A percentile compares a stretch with the other conserved stretches of the same genome.
These are phyloP conservation scores for Penicillium sp. DNA, from an alignment of 2,329 filamentous ascomycete species.

Conservation along the genomic window DNA sequence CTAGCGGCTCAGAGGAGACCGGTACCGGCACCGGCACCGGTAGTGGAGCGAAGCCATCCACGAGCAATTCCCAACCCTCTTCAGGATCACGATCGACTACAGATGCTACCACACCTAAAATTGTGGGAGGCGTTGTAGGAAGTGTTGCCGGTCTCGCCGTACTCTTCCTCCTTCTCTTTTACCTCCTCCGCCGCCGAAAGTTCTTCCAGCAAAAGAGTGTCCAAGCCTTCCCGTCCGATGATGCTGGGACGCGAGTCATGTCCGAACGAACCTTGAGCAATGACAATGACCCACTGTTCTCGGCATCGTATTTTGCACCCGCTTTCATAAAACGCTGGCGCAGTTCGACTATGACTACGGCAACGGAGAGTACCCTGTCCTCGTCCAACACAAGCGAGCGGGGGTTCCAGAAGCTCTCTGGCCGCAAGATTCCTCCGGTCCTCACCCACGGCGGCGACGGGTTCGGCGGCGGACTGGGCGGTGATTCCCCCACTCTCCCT, in stretches of 20 bases:
- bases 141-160: slow-evolving; percentile 56
- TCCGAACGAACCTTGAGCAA: slow-evolving; percentile 38
- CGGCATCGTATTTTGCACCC: slow-evolving; percentile 36
- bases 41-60: slow-evolving; percentile 8
- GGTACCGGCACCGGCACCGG: slow-evolving; percentile 3
- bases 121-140: slow-evolving; percentile 61
- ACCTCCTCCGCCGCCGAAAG: slow-evolving; percentile 49
- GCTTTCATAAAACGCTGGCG: slow-evolving; percentile 42
- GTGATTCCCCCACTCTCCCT: slow-evolving; percentile 29
- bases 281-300: slow-evolving; percentile 36
- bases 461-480: slow-evolving; percentile 38
- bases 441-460: slow-evolving; percentile 46
- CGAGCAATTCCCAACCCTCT: slow-evolving; percentile 10
- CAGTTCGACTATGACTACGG: slow-evolving; percentile 34
- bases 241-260: slow-evolving; percentile 29
- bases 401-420: slow-evolving; percentile 49
- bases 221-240: slow-evolving; percentile 25
- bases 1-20: slow-evolving; percentile 5
- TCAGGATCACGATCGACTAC: slow-evolving; percentile 17
- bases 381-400: slow-evolving; percentile 39
- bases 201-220: slow-evolving; percentile 15
- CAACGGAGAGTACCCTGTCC: slow-evolving; percentile 34
- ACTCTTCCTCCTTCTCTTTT: slow-evolving; percentile 39
- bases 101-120: slow-evolving; percentile 46
- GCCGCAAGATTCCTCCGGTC: slow-evolving; percentile 46